These are phyloP conservation scores for Naganishia liquefaciens DNA, from an alignment of 1,284 basidiomycete species.

Conservation along the genomic window DNA sequence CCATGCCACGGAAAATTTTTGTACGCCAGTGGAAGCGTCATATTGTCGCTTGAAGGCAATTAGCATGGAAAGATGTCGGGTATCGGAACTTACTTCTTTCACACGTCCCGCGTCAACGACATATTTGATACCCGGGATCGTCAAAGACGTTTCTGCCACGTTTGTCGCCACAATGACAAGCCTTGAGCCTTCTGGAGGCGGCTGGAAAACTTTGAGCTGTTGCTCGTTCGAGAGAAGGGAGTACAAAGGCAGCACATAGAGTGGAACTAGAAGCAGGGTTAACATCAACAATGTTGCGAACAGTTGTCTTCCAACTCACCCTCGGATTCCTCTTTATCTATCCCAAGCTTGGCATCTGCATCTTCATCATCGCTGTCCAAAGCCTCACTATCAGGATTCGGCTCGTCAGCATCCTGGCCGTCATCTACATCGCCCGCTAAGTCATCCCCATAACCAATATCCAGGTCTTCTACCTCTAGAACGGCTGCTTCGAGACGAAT, in stretches of 20 bases:
- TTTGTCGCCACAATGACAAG: slow-evolving; percentile 75
- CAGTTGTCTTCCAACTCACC: slow-evolving; percentile 41
- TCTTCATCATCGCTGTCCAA: slow-evolving; percentile 55
- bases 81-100: slow-evolving; percentile 67
- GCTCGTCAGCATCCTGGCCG: slow-evolving; percentile 45
- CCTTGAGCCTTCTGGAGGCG: slow-evolving; percentile 64
- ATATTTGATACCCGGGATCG: slow-evolving; percentile 74
- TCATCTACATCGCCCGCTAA: slow-evolving; percentile 57
- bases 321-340: slow-evolving; percentile 53
- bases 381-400: slow-evolving; percentile 50
- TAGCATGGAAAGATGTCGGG: slow-evolving; percentile 4
- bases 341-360: slow-evolving; percentile 46
- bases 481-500: slow-evolving; percentile 39
- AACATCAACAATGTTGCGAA: neutral
- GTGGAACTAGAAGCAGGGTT: slow-evolving; percentile 57
- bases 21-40: slow-evolving; percentile 64
- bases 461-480: slow-evolving; percentile 54
- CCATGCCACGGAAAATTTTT: slow-evolving; percentile 72
- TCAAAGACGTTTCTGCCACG: slow-evolving; percentile 76
- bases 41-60: slow-evolving; percentile 57
- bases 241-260: slow-evolving; percentile 73
- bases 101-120: slow-evolving; percentile 75
- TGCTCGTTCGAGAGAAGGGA: slow-evolving; percentile 70
- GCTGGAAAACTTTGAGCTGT: slow-evolving; percentile 71
- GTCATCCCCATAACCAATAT: slow-evolving; percentile 52